Percentiles rank a stretch among this genome's conserved stretches.
Conservation (phyloP, 116 monocot species). For the Phalaenopsis hybrid region DNA sequence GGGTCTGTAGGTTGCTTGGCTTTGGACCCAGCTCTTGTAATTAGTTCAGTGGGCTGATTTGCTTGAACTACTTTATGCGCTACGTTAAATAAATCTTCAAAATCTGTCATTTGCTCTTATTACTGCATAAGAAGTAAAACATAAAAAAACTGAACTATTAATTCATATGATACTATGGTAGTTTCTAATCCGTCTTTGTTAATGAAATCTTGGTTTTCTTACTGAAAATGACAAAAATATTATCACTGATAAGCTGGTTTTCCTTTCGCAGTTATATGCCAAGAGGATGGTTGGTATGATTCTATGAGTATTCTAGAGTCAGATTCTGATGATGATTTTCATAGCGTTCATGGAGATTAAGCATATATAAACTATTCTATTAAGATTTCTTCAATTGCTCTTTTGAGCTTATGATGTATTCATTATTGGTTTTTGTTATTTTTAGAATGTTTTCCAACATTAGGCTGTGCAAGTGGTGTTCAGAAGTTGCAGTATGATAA, state of each 20-base stretch:
- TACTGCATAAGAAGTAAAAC: background rate
- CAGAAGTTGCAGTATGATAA: slow-evolving; percentile 50
- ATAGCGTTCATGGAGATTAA: slow-evolving; percentile 57
- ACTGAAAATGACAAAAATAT: slow-evolving; percentile 3
- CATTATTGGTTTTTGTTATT: slow-evolving; percentile 1
- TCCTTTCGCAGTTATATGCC: slow-evolving; percentile 33
- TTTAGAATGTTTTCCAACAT: slow-evolving; percentile 47
- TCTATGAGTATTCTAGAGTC: slow-evolving; percentile 58
- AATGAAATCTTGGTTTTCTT: background rate
- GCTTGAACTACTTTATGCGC: no score
- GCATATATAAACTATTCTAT: background rate
- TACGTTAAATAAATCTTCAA: background rate
- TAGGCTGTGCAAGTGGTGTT: slow-evolving; percentile 22
- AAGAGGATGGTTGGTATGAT: slow-evolving; percentile 69
- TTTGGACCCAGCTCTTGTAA: no score
- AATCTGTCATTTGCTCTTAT: background rate
- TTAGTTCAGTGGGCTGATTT: no score
- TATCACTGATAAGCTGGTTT: background rate
- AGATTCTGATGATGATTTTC: slow-evolving; percentile 65
- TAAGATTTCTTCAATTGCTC: background rate
- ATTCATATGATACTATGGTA: background rate
- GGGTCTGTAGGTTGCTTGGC: no score
- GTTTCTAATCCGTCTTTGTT: background rate
- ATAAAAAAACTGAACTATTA: background rate
- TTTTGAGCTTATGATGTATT: background rate